Conservation (phyloP, 2,329 filamentous ascomycete genomes). For the Chrysoporthe puriensis region DNA sequence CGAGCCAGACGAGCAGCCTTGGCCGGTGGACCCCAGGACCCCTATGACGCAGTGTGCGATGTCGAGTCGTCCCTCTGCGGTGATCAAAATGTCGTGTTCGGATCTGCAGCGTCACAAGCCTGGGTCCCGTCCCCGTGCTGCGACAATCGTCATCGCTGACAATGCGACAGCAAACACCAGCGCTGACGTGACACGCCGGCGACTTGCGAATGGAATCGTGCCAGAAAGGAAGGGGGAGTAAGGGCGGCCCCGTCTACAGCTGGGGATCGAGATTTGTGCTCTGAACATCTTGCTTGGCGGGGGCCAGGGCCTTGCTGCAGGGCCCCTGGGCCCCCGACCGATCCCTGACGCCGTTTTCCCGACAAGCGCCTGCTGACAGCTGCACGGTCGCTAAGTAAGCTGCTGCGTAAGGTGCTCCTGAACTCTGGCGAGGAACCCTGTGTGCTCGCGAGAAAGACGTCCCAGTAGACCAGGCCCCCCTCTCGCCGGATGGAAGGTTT, state of each 20-base stretch:
- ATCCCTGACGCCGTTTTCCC: not conserved
- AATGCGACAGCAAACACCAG: not conserved
- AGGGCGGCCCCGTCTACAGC: not conserved
- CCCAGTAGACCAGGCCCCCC: too few species aligned
- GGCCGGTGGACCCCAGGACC: not conserved
- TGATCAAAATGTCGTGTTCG: not conserved
- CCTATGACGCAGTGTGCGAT: conserved; percentile 2
- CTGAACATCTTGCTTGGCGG: not conserved
- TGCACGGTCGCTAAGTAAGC: not conserved
- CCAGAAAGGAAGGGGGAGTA: not conserved
- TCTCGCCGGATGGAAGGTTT: too few species aligned
- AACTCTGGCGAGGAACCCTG: not conserved
- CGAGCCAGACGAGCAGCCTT: not conserved
- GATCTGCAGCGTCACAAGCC: not conserved
- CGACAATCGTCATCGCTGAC: not conserved
- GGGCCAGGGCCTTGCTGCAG: not conserved
- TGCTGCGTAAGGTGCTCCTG: not conserved
- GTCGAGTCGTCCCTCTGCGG: too few species aligned
- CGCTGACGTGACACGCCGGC: not conserved
- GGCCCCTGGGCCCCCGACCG: not conserved
- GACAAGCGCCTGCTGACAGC: not conserved
- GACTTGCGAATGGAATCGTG: not conserved
- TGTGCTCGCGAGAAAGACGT: not conserved
- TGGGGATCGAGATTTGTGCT: not conserved
- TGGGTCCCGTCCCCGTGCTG: not conserved